Conservation (phyloP, 176 grass and related monocot species). For the Cenchrus fungigraminus region DNA sequence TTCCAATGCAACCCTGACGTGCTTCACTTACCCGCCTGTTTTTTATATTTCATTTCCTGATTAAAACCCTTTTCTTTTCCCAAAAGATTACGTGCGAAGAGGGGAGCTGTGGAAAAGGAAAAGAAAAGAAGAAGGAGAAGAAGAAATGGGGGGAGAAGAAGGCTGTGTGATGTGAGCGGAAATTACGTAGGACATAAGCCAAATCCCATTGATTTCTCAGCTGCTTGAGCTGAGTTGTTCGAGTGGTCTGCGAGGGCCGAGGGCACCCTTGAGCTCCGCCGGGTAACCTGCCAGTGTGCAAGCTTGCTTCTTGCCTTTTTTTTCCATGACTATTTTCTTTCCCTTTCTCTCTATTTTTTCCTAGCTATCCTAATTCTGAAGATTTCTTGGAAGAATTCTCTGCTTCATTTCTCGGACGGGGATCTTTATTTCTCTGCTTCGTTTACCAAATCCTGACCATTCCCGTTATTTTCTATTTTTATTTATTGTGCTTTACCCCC, state of each 20-base stretch:
- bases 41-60: conserved; percentile 49
- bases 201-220: conserved; percentile 54
- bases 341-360: conserved; percentile 45
- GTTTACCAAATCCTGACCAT: conserved; percentile 34
- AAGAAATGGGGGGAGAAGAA: conserved; percentile 29
- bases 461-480: conserved; percentile 36
- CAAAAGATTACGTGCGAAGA: conserved; percentile 55
- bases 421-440: conserved; percentile 43
- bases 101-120: conserved; percentile 48
- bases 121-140: conserved; percentile 1
- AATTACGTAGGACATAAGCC: conserved; percentile 63
- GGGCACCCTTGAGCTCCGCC: conserved; percentile 32
- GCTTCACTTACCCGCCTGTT: conserved; percentile 59
- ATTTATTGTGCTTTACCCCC: conserved; percentile 36
- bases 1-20: conserved; percentile 70
- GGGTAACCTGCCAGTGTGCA: conserved; percentile 20
- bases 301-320: conserved; percentile 41
- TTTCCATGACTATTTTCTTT: conserved; percentile 46
- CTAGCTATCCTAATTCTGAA: conserved; percentile 34
- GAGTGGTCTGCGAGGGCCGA: conserved; percentile 32
- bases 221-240: conserved; percentile 32
- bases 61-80: conserved; percentile 47
- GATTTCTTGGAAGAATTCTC: conserved; percentile 47
- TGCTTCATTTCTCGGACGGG: conserved; percentile 2
- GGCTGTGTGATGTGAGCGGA: conserved; percentile 42